Evolutionary conservation across 768 basidiomycete species (phyloP), one percentile per base, ranked within the genome.

Genomic region (Trametes villosa): DNA sequence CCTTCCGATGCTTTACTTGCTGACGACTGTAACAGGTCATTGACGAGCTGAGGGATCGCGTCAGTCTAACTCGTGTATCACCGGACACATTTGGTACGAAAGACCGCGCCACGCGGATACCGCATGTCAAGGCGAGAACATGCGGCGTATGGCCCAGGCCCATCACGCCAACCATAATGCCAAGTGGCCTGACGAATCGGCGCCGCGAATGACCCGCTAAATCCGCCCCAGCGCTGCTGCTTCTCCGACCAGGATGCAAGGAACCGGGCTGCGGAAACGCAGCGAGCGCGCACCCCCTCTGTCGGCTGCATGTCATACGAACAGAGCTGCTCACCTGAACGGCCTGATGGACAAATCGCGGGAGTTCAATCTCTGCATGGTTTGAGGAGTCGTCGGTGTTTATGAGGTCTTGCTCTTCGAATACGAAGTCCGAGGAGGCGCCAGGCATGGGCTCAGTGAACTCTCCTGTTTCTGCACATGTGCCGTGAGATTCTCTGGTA

Each of bases 391-490:
- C 27, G 66, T 31, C 57, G 47, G 33, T 27, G 57, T 47, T 52
- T 53, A 53, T 62, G 65, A 30, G 75, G 58, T 71, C 70, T 57
- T 76, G 73, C 22, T 79, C 68, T 53, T 78, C 77, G 2, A 74
- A 65, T 3, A 63, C 40, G 59, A 78, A 75, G 50, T 78, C 78
- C 33, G 71, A 45, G 11, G 77, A 73, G 56, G 75, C 80, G 22
- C 88, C 87, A 30, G 88, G 87, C 74, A 89, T 84, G 42, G 78
- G 68, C 65, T 83, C 78, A 60, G 77, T 76, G 33, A 71, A 72
- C 71, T 88, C 88, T 18, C 86, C 88, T 22, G 81, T 81, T 73
- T 86, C 88, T 88, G 64, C 15, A 20, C 11, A 29, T 3, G 30
- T 11, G 30, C 48, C 22, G 18, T 27, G 53, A 57, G 53, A 64